Conservation (phyloP, 2,329 filamentous ascomycete species). For the Fonsecaea erecta region DNA sequence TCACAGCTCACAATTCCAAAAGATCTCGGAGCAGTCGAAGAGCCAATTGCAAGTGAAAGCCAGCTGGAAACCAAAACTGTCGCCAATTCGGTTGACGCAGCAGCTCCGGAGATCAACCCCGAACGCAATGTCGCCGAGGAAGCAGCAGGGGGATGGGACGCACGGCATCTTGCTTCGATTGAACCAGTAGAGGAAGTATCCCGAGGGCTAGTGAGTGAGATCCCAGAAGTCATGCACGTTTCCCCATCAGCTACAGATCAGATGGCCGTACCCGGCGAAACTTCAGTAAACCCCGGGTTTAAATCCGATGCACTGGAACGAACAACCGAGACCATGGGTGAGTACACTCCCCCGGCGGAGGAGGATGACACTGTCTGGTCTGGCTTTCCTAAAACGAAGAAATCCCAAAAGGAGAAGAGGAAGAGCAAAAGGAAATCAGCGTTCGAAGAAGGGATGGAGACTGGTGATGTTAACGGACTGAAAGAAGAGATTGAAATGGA, state of each 20-base stretch:
- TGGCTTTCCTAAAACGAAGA: constrained; percentile 22
- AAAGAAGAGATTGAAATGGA: not conserved
- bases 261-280: not conserved
- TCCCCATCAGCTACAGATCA: not conserved
- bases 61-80: not conserved
- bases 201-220: not conserved
- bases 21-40: constrained; percentile 35
- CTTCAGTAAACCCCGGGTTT: not conserved
- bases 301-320: not conserved
- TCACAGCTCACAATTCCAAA: not conserved
- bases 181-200: not conserved
- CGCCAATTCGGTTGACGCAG: not conserved
- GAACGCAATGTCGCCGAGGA: not conserved
- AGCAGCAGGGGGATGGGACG: too few relatives aligned
- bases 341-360: not conserved
- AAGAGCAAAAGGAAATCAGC: constrained; percentile 21
- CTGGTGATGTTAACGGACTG: not conserved
- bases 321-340: not conserved
- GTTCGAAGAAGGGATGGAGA: not conserved
- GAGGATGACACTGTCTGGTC: not conserved
- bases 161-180: not conserved
- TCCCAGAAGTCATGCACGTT: not conserved
- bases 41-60: not conserved
- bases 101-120: not conserved
- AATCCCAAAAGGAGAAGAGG: constrained; percentile 28